Evolutionary conservation across 1,284 basidiomycete species (phyloP).

Genomic region (Sphaerobolus stellatus): DNA sequence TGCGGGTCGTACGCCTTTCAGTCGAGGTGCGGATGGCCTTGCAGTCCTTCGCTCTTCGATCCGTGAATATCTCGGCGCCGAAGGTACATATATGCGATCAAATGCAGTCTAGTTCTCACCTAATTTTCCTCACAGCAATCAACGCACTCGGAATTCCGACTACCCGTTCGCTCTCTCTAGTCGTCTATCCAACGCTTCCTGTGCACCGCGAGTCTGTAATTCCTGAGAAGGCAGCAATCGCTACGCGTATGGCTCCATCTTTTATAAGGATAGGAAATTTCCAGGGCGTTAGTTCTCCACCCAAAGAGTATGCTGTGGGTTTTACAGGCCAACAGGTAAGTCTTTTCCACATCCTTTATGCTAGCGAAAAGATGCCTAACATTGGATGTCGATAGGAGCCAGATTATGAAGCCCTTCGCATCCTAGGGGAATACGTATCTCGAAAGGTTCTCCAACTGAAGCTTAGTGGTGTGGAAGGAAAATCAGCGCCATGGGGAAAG

Average conservation of each 20-base stretch:
- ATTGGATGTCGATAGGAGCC: constrained; percentile 35
- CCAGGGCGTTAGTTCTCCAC: constrained; percentile 79
- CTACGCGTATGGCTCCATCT: constrained; percentile 83
- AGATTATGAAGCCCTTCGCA: constrained; percentile 70
- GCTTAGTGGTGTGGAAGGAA: constrained; percentile 39
- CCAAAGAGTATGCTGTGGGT: constrained; percentile 66
- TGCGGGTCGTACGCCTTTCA: constrained; percentile 91
- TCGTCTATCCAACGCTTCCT: constrained; percentile 71
- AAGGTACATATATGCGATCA: constrained; percentile 51
- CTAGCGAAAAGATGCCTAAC: too few relatives aligned
- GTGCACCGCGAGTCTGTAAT: constrained; percentile 74
- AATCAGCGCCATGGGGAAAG: constrained; percentile 56
- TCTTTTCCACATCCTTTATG: neutral
- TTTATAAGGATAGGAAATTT: constrained; percentile 94
- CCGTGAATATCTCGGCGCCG: constrained; percentile 86
- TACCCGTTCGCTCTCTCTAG: constrained; percentile 81
- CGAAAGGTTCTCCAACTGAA: constrained; percentile 53
- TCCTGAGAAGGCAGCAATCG: constrained; percentile 72
- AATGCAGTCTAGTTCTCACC: neutral
- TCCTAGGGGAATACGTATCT: constrained; percentile 74
- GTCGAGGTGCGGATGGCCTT: constrained; percentile 86
- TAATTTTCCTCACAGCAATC: constrained; percentile 58
- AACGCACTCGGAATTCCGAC: constrained; percentile 86
- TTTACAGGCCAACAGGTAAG: constrained; percentile 58
- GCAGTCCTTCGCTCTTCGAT: constrained; percentile 91